Evolutionary conservation across 306 rosid genomes (phyloP).

Genomic region (Lablab purpureus): DNA sequence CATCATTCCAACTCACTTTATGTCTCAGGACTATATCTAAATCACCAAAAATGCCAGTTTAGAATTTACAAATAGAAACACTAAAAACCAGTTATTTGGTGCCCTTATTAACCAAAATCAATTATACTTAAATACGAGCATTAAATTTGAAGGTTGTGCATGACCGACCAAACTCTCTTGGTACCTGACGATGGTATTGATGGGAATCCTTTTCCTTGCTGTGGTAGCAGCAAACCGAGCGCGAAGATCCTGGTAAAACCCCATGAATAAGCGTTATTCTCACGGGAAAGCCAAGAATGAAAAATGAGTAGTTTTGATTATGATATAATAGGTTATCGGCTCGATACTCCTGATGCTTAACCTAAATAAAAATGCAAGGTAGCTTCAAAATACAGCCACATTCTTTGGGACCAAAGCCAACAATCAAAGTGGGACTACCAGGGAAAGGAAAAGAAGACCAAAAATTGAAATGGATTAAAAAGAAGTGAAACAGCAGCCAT

Average conservation of each 20-base stretch:
- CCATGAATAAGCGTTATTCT: slow-evolving; percentile 38
- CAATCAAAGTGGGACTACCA: slow-evolving; percentile 20
- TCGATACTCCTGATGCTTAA: slow-evolving; percentile 49
- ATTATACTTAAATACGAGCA: neutral
- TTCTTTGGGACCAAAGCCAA: slow-evolving; percentile 40
- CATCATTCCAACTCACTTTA: slow-evolving; percentile 72
- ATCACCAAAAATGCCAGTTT: slow-evolving; percentile 39
- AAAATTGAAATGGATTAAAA: slow-evolving; percentile 34
- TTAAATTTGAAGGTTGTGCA: neutral
- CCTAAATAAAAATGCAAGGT: slow-evolving; percentile 53
- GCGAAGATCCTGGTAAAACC: slow-evolving; percentile 35
- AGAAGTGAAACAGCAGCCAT: slow-evolving; percentile 50
- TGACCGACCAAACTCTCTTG: slow-evolving; percentile 34
- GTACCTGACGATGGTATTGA: slow-evolving; percentile 44
- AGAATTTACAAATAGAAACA: slow-evolving; percentile 11
- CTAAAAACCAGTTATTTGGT: neutral
- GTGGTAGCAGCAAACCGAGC: slow-evolving; percentile 41
- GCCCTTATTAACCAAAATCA: slow-evolving; percentile 3
- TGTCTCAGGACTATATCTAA: slow-evolving; percentile 32
- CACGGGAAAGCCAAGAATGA: slow-evolving; percentile 26
- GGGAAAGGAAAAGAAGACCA: neutral
- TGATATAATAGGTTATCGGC: slow-evolving; percentile 16
- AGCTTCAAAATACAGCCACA: slow-evolving; percentile 56
- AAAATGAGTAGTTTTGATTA: neutral
- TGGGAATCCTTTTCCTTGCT: slow-evolving; percentile 40